Percentiles rank a stretch among this genome's conserved stretches.
Evolutionary conservation across 2,329 filamentous ascomycete species (phyloP).

Genomic region (Neoascochyta sp.): DNA sequence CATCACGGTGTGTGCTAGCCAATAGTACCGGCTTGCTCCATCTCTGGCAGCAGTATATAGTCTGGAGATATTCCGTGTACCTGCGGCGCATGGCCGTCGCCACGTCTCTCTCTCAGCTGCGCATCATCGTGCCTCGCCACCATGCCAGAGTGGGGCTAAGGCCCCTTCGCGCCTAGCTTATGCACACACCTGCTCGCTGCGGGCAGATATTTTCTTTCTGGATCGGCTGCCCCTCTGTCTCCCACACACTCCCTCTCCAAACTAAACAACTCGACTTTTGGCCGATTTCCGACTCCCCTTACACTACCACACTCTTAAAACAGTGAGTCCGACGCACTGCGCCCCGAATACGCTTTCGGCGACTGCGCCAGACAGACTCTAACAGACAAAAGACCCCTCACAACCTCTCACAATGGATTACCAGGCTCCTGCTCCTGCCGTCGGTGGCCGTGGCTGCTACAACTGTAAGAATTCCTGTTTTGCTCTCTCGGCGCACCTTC

Average conservation of each 20-base stretch:
- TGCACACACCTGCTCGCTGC: constrained; percentile 11
- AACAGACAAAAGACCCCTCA: constrained; percentile 21
- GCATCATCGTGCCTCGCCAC: constrained; percentile 1
- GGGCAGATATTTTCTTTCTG: constrained; percentile 21
- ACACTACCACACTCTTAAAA: constrained; percentile 16
- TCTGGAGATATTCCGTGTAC: constrained; percentile 2
- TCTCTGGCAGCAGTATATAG: constrained; percentile 2
- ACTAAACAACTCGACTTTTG: constrained; percentile 11
- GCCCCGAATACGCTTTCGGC: constrained; percentile 4
- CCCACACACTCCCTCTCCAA: constrained; percentile 10
- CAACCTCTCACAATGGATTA: constrained; percentile 34
- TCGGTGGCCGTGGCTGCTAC: constrained; percentile 41
- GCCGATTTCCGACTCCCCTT: constrained; percentile 18
- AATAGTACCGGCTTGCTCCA: constrained; percentile 1
- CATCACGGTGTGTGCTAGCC: constrained; percentile 6
- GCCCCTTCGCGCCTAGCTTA: constrained; percentile 6
- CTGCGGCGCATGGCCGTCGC: neutral
- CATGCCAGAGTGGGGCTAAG: constrained; percentile 11
- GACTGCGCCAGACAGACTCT: constrained; percentile 10
- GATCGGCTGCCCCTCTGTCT: constrained; percentile 17
- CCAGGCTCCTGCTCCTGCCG: constrained; percentile 32
- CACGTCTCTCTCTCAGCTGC: constrained; percentile 3
- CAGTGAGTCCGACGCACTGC: constrained; percentile 18
- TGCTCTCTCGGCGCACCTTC: neutral
- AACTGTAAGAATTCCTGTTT: constrained; percentile 36